These are phyloP conservation scores for Scheffersomyces insectosa DNA, from an alignment of 1,139 yeast genomes.

Conservation along the genomic window DNA sequence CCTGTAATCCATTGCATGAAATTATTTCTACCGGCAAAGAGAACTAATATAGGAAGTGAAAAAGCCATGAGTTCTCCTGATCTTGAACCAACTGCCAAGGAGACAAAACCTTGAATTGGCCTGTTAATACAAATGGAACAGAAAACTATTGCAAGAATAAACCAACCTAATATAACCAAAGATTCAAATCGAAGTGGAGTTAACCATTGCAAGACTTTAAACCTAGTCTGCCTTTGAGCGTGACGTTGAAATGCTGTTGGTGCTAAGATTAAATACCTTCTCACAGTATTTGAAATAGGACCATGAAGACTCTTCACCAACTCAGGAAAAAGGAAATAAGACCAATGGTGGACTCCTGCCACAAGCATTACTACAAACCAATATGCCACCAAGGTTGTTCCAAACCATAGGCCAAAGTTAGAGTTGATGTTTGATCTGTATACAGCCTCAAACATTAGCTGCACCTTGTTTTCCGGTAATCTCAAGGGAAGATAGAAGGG, in stretches of 20 bases:
- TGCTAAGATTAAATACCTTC: conserved; percentile 5
- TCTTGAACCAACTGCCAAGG: conserved; percentile 1
- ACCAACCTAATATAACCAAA: conserved; percentile 2
- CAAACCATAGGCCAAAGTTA: conserved; percentile 16
- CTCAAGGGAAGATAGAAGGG: conserved; percentile 2
- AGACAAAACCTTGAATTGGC: not conserved
- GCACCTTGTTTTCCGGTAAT: conserved; percentile 7
- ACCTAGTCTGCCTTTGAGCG: conserved; percentile 4
- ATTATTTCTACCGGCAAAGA: conserved; percentile 71
- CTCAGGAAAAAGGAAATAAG: conserved; percentile 9
- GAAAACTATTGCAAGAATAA: conserved; percentile 1
- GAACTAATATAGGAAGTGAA: conserved; percentile 21
- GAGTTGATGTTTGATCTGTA: not conserved
- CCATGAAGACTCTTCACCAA: conserved; percentile 10
- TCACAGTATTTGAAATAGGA: conserved; percentile 8
- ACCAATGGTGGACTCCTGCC: conserved; percentile 13
- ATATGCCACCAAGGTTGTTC: conserved; percentile 14
- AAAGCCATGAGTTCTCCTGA: conserved; percentile 5
- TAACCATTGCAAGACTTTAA: conserved; percentile 9
- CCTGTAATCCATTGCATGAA: conserved; percentile 64
- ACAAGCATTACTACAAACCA: conserved; percentile 13
- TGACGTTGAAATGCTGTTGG: conserved; percentile 3
- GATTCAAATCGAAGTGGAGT: conserved; percentile 11
- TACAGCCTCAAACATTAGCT: not conserved
- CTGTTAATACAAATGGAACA: not conserved